Percentiles rank a stretch among this genome's conserved stretches.
phyloP scores from a whole-genome alignment of 306 rosid species.

The Hylodesmum podocarpum region DNA sequence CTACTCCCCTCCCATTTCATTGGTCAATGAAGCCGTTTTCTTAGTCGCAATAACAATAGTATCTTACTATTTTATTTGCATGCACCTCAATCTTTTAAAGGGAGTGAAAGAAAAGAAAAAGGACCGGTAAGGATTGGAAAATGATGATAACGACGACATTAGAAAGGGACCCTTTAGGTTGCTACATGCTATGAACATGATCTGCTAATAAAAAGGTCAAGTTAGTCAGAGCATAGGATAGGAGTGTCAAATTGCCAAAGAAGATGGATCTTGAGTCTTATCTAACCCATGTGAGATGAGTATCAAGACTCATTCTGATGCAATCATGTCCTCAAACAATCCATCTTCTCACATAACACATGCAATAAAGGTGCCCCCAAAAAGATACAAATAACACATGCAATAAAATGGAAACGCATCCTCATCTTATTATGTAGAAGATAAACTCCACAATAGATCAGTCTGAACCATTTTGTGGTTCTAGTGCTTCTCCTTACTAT shows the following conservation, averaged over 20 bases:
- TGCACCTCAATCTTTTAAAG: slow-evolving; percentile 9
- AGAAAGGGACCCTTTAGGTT: slow-evolving; percentile 6
- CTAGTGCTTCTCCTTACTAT: not conserved
- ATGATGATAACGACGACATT: not conserved
- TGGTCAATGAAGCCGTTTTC: slow-evolving; percentile 27
- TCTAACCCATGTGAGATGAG: not conserved
- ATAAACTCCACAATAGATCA: not conserved
- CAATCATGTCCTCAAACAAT: slow-evolving; percentile 10
- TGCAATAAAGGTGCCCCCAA: no score
- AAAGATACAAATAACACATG: not conserved
- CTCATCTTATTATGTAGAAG: not conserved
- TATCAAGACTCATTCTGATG: slow-evolving; percentile 19
- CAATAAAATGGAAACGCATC: not conserved
- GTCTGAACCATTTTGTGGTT: not conserved
- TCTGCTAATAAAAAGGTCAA: not conserved
- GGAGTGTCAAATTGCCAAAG: not conserved
- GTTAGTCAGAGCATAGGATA: not conserved
- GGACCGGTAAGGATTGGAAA: not conserved
- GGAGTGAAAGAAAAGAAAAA: no score
- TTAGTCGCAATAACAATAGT: slow-evolving; percentile 28
- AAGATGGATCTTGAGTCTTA: slow-evolving; percentile 11
- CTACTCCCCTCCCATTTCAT: slow-evolving; percentile 8
- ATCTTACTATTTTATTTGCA: not conserved
- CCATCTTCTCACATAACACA: not conserved
- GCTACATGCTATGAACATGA: not conserved